Conservation (phyloP, 2,329 filamentous ascomycete genomes). For the Rhytidhysteron rufulum region DNA sequence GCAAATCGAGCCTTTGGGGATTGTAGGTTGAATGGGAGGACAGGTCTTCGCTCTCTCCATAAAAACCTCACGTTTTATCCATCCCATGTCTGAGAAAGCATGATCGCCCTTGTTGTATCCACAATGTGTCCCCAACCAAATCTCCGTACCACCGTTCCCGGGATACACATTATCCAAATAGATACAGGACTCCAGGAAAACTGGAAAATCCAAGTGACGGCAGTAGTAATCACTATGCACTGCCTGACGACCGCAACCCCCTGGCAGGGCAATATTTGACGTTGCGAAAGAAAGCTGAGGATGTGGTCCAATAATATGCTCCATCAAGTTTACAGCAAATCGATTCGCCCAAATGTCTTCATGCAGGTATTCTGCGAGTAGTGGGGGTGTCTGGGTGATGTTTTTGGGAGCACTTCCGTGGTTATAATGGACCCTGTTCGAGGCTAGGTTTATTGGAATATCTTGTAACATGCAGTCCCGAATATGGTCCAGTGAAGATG, state of each 20-base stretch:
- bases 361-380: slow-evolving; percentile 11
- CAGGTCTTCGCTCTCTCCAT: slow-evolving; percentile 27
- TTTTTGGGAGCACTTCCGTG: slow-evolving; percentile 13
- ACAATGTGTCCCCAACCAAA: slow-evolving; percentile 46
- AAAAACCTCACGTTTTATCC: slow-evolving; percentile 31
- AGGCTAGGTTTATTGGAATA: slow-evolving; percentile 5
- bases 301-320: slow-evolving; percentile 15
- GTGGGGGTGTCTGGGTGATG: slow-evolving; percentile 13
- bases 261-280: slow-evolving; percentile 14
- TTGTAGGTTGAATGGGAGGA: slow-evolving; percentile 36
- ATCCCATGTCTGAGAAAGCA: slow-evolving; percentile 13
- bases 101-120: slow-evolving; percentile 29
- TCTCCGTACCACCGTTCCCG: slow-evolving; percentile 44
- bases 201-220: slow-evolving; percentile 24
- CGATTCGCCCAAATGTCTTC: slow-evolving; percentile 16
- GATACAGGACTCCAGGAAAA: slow-evolving; percentile 42
- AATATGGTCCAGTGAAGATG: slow-evolving; percentile 9
- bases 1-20: slow-evolving; percentile 38
- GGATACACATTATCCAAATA: slow-evolving; percentile 39
- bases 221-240: slow-evolving; percentile 18
- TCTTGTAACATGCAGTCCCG: slow-evolving; percentile 13
- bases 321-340: slow-evolving; percentile 11
- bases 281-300: slow-evolving; percentile 17
- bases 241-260: slow-evolving; percentile 14
- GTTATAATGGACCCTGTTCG: slow-evolving; percentile 13